Base-by-base conservation (phyloP, 31 red algal species). In the Porphyra umbilicalis region DNA sequence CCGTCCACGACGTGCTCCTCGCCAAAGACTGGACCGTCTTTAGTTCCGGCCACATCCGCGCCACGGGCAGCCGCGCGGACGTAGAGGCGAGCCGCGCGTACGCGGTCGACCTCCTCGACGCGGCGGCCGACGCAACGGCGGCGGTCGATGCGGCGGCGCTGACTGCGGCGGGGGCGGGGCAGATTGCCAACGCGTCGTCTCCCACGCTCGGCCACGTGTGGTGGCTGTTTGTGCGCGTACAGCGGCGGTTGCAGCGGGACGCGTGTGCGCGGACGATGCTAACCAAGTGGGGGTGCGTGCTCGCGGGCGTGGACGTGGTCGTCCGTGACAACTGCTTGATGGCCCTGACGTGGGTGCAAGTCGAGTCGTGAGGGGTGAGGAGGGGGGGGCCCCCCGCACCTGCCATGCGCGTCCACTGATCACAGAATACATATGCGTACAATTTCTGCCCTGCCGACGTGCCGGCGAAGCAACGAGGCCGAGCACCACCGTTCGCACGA, bases 201-300 rank as follows among this genome's bases (percentile, higher is more conserved):
- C 39, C 13, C 15, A 83, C 84, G 20, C 84, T 79, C 13, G 86
- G 86, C n/a, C 88, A 93, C 75, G 25, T 83, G 35, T 84, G 82
- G 81, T 92, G 81, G 32, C n/a, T 44, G n/a, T 30, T 83, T 25
- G 30, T 93, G 32, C n/a, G 42, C 30, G 84, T 86, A 8, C 29
- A 82, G 10, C 83, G 87, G 0, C 42, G 35, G 35, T 33, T 78
- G 32, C 83, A 89, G 80, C 34, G 77, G 38, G 83, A 82, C 20
- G 79, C 32, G 31, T 93, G 91, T 67, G 78, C 33, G 18, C 76
- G 91, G 44, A 88, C 81, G 25, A 81, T 93, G 10, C 35, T 93
- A 29, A 86, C 84, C 33, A 85, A 85, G 79, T 93, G 86, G 86
- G 91, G 82, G 18, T 93, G 91, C 83, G 35, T 37, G 76, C 77